Conservation (phyloP, 306 rosid species). For the Vigna reflexopilosa region DNA sequence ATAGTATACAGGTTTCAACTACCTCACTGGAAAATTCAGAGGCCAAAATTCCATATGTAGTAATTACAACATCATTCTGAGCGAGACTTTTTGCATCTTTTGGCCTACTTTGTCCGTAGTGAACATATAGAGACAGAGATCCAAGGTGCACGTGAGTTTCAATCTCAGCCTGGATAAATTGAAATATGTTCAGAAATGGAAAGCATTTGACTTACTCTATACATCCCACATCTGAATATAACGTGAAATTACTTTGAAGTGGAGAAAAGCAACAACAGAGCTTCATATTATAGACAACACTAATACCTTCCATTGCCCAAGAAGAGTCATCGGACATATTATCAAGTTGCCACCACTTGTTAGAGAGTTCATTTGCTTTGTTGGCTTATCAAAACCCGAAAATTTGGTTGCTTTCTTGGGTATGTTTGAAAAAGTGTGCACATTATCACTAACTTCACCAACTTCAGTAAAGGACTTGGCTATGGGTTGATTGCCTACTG, state of each 20-base stretch:
- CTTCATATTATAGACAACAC: constrained; percentile 21
- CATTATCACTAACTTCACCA: constrained; percentile 50
- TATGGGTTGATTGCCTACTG: constrained; percentile 54
- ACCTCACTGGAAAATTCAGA: constrained; percentile 92
- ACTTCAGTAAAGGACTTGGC: constrained; percentile 53
- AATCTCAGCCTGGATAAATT: constrained; percentile 80
- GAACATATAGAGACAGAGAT: constrained; percentile 76
- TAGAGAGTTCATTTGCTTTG: constrained; percentile 61
- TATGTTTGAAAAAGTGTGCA: constrained; percentile 46
- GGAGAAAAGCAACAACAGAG: constrained; percentile 39
- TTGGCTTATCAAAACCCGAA: constrained; percentile 74
- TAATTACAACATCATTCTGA: constrained; percentile 83
- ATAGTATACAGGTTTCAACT: constrained; percentile 42
- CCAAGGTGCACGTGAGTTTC: constrained; percentile 86
- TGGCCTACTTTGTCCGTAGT: constrained; percentile 90
- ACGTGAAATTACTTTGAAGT: constrained; percentile 31
- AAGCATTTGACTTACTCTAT: constrained; percentile 17
- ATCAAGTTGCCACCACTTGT: constrained; percentile 81
- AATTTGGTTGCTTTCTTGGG: constrained; percentile 59
- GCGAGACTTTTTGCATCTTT: constrained; percentile 81
- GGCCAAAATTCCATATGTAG: constrained; percentile 87
- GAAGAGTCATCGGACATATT: constrained; percentile 91
- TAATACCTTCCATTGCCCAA: constrained; percentile 96
- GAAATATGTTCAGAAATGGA: constrained; percentile 46
- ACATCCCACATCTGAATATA: constrained; percentile 20